Evolutionary conservation across 257 asterid genomes (phyloP), one percentile per base, ranked within the genome.

Genomic region (Ilex asprella): DNA sequence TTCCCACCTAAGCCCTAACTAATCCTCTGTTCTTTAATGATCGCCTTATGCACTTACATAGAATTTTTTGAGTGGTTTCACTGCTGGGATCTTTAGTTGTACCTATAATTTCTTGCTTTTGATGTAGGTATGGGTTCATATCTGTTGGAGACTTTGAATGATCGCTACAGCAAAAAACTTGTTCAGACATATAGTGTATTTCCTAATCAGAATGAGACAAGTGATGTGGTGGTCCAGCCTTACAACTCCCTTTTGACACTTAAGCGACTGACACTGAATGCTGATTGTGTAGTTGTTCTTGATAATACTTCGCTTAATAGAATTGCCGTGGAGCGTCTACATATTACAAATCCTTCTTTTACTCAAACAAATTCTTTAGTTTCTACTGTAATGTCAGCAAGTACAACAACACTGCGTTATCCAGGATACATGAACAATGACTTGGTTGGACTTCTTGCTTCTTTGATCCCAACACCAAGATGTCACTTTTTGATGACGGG

Each of bases 351-450:
- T 71, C 99, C 99, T 55, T 89, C 99, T 54, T 93, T 93, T 77
- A 79, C 92, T 53, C 90, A 93, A 81, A 93, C 96, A 73, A 93
- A 89, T 73, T 93, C 97, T 64, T 78, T 89, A 64, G 99, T 93
- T 73, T 93, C 99, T 60, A 93, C 99, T 56, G 99, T 93, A 60
- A 93, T 93, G 97, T 89, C 97, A 54, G 99, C 99, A 58, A 93
- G 99, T 78, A 93, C 99, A 41, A 93, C 99, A 32, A 93, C 99
- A 15, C 72, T 93, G 67, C 88, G 99, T 5, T 93, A 93, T 78
- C 97, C 97, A 47, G 99, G 99, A 71, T 93, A 93, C 72, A 93
- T 93, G 99, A 93, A 93, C 70, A 93, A 93, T 72, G 99, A 93
- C 77, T 87, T 93, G 81, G 99, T 93, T 72, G 99, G 99, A 71